A percentile compares a stretch with the other conserved stretches of the same genome.
phyloP scores from a whole-genome alignment of 371 early-diverging fungal genomes.

The Mortierella sp. region DNA sequence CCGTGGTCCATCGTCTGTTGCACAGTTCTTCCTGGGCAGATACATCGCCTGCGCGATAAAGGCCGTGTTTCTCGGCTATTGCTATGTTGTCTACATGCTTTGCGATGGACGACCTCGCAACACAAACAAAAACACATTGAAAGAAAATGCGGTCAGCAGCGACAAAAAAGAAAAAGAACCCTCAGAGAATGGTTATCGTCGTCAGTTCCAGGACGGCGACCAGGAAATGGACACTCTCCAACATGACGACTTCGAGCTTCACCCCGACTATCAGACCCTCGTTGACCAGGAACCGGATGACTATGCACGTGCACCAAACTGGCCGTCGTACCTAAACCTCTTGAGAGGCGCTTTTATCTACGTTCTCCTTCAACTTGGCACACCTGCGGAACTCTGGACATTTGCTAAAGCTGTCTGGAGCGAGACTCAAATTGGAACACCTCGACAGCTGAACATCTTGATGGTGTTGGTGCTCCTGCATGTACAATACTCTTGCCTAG shows the following conservation, averaged over 20 bases:
- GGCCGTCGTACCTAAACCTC: conserved; percentile 43
- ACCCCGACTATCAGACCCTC: conserved; percentile 32
- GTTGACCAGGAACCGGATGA: conserved; percentile 36
- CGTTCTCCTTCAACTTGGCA: conserved; percentile 18
- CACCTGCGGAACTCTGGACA: conserved; percentile 20
- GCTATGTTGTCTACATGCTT: conserved; percentile 29
- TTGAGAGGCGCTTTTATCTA: conserved; percentile 28
- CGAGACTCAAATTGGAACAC: conserved; percentile 26
- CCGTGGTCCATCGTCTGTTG: too few relatives aligned
- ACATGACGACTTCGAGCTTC: conserved; percentile 39
- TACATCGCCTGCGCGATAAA: conserved; percentile 23
- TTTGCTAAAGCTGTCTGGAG: conserved; percentile 14
- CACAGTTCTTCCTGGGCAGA: conserved; percentile 49
- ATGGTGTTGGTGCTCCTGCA: conserved; percentile 20
- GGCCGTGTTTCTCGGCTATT: conserved; percentile 28
- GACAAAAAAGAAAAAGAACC: neutral
- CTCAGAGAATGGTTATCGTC: neutral
- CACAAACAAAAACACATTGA: too few relatives aligned
- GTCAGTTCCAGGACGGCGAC: neutral
- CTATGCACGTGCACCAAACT: conserved; percentile 21
- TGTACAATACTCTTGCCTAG: conserved; percentile 30
- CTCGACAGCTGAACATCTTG: conserved; percentile 18
- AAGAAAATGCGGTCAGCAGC: neutral
- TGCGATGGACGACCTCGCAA: conserved; percentile 23
- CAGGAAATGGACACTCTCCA: conserved; percentile 4